A percentile compares a stretch with the other conserved stretches of the same genome.
These are phyloP conservation scores for Arthrobotrys sphaeroides DNA, from an alignment of 2,329 filamentous ascomycete species.

Conservation along the genomic window DNA sequence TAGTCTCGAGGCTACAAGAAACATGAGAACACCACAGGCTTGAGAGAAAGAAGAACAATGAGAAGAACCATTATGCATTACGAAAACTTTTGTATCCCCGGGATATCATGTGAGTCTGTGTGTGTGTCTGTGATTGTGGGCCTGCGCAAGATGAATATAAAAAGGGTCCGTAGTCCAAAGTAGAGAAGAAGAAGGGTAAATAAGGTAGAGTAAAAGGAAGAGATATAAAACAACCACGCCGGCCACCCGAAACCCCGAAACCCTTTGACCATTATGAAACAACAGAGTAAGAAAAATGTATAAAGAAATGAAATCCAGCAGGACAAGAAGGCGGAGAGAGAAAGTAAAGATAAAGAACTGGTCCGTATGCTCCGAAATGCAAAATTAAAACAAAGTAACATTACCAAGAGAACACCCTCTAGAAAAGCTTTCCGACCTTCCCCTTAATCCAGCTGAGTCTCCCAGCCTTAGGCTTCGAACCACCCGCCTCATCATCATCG, in stretches of 20 bases:
- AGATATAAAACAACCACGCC: slow-evolving; percentile 15
- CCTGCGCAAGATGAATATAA: neutral
- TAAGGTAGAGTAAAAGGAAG: neutral
- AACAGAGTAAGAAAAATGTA: slow-evolving; percentile 15
- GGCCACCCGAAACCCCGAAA: slow-evolving; percentile 19
- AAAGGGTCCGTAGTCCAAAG: neutral
- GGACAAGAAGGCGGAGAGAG: too few relatives aligned
- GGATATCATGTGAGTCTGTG: too few relatives aligned
- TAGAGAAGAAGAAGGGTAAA: neutral
- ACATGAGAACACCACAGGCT: slow-evolving; percentile 18
- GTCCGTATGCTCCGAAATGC: slow-evolving; percentile 21
- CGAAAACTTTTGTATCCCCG: slow-evolving; percentile 43
- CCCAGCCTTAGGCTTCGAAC: slow-evolving; percentile 35
- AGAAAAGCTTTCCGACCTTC: slow-evolving; percentile 50
- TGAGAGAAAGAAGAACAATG: neutral
- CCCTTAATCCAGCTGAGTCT: slow-evolving; percentile 50
- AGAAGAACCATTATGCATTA: slow-evolving; percentile 23
- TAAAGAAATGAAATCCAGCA: neutral
- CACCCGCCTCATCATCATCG: slow-evolving; percentile 28
- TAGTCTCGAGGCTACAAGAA: neutral
- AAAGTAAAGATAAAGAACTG: neutral
- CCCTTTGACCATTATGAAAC: too few relatives aligned
- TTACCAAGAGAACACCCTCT: neutral
- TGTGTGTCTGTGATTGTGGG: too few relatives aligned
- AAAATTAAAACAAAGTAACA: slow-evolving; percentile 10